Conservation (phyloP, 2,329 filamentous ascomycete genomes). For the Penicillium sclerotiorum region DNA sequence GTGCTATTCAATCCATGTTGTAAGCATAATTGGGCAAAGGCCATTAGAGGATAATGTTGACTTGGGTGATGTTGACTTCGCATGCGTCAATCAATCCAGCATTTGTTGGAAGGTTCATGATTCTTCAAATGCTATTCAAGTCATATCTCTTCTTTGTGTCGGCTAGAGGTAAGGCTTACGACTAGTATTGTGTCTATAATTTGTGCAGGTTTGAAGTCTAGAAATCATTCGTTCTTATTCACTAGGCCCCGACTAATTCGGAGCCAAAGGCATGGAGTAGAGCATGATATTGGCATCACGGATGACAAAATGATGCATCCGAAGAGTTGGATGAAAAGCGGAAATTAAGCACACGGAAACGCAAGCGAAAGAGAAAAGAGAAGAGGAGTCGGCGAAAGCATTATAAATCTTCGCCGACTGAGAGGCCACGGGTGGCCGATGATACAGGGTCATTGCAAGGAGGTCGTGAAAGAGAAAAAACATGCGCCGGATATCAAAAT, state of each 20-base stretch:
- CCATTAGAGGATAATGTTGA: too few relatives aligned
- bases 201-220: not conserved
- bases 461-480: constrained; percentile 26
- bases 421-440: constrained; percentile 14
- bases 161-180: too few relatives aligned
- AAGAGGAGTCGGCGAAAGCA: constrained; percentile 5
- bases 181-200: not conserved
- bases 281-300: constrained; percentile 23
- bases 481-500: constrained; percentile 25
- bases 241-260: constrained; percentile 12
- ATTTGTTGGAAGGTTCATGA: too few relatives aligned
- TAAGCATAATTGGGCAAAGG: too few relatives aligned
- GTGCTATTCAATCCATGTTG: too few relatives aligned
- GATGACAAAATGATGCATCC: constrained; percentile 13
- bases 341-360: constrained; percentile 21
- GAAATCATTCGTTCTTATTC: constrained; percentile 18
- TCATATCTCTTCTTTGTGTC: too few relatives aligned
- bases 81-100: too few relatives aligned
- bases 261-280: constrained; percentile 11
- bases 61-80: too few relatives aligned
- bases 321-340: constrained; percentile 7
- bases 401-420: not conserved
- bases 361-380: constrained; percentile 17
- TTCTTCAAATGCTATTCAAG: too few relatives aligned
- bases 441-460: constrained; percentile 31